phyloP scores from a whole-genome alignment of 148 eudicot species.

The Vaccinium corymbosum region DNA sequence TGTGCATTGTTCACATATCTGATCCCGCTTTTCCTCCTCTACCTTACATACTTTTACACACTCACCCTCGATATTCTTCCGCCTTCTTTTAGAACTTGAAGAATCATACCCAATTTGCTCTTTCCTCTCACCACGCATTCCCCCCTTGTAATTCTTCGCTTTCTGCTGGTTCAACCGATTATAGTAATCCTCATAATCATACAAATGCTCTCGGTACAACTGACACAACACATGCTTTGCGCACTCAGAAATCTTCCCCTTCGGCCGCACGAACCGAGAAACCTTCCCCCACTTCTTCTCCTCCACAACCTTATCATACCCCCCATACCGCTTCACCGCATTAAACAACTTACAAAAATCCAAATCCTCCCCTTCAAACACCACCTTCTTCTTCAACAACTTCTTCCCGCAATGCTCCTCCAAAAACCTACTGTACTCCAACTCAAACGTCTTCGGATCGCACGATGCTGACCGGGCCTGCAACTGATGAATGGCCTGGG shows the following conservation, averaged over 20 bases:
- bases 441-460: slow-evolving; percentile 86
- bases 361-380: slow-evolving; percentile 92
- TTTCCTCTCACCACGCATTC: slow-evolving; percentile 34
- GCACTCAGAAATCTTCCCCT: slow-evolving; percentile 67
- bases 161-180: slow-evolving; percentile 49
- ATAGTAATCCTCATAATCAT: slow-evolving; percentile 78
- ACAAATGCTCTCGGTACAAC: slow-evolving; percentile 78
- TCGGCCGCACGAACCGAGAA: slow-evolving; percentile 62
- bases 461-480: slow-evolving; percentile 82
- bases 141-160: slow-evolving; percentile 45
- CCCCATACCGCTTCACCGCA: slow-evolving; percentile 87
- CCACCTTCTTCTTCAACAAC: slow-evolving; percentile 61
- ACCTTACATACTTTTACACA: slow-evolving; percentile 39
- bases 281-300: slow-evolving; percentile 96
- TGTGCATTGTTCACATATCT: slow-evolving; percentile 85
- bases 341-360: slow-evolving; percentile 90
- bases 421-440: slow-evolving; percentile 80
- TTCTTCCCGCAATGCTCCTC: slow-evolving; percentile 70
- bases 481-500: slow-evolving; percentile 90
- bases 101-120: slow-evolving; percentile 35
- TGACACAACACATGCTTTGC: slow-evolving; percentile 85
- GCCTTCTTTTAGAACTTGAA: slow-evolving; percentile 49
- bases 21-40: slow-evolving; percentile 62
- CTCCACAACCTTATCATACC: slow-evolving; percentile 80
- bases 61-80: slow-evolving; percentile 60